Evolutionary conservation across 148 eudicot genomes (phyloP).

Genomic region (Mesembryanthemum crystallinum): DNA sequence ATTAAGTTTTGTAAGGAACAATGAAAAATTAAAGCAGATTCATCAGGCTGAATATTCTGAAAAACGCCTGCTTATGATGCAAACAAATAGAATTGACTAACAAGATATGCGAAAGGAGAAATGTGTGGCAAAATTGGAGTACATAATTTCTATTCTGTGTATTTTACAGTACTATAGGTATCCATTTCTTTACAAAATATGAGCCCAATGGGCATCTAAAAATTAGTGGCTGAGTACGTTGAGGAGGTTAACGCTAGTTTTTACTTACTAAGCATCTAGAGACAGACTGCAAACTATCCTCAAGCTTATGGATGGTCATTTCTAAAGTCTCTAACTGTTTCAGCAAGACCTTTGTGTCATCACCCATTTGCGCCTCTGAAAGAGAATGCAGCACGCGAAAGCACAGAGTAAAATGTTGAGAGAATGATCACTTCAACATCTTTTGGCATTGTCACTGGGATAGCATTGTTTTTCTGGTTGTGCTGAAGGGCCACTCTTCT

Average conservation of each 20-base stretch:
- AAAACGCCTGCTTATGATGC: too few relatives aligned
- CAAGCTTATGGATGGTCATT: not conserved
- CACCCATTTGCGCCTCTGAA: not conserved
- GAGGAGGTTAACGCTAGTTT: not conserved
- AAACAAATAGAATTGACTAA: too few relatives aligned
- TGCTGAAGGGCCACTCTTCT: not conserved
- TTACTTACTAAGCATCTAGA: not conserved
- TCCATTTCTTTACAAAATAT: too few relatives aligned
- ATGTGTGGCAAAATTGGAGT: too few relatives aligned
- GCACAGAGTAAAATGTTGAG: constrained; percentile 26
- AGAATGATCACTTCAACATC: constrained; percentile 31
- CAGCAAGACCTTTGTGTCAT: not conserved
- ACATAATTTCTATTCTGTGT: too few relatives aligned
- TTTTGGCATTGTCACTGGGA: constrained; percentile 25
- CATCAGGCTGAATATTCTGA: too few relatives aligned
- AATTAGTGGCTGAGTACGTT: not conserved
- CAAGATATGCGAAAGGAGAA: too few relatives aligned
- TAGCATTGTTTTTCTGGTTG: not conserved
- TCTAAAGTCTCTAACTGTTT: constrained; percentile 8
- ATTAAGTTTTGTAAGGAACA: too few relatives aligned
- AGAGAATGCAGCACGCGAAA: constrained; percentile 14
- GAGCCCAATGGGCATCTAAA: too few relatives aligned
- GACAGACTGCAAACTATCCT: not conserved
- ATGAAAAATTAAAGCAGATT: too few relatives aligned
- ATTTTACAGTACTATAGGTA: not conserved